These are phyloP conservation scores for Hypholoma sublateritium DNA, from an alignment of 768 basidiomycete genomes.

Conservation along the genomic window DNA sequence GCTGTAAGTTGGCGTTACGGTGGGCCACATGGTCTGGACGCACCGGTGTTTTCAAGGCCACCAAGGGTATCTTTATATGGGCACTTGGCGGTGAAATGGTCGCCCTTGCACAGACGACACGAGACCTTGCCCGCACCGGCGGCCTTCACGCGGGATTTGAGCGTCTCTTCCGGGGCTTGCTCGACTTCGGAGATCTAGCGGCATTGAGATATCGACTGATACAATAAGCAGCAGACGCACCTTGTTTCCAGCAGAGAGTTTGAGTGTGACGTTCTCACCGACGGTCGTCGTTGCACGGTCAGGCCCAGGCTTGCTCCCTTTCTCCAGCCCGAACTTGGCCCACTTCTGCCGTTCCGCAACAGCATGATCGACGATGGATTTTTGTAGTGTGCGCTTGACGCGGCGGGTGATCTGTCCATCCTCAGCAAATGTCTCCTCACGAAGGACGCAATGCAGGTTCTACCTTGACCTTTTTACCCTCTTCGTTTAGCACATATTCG, in stretches of 20 bases:
- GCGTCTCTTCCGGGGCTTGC: constrained; percentile 57
- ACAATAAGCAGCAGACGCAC: constrained; percentile 28
- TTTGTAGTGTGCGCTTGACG: constrained; percentile 84
- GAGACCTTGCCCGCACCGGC: constrained; percentile 85
- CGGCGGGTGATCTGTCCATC: constrained; percentile 72
- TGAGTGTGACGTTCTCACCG: constrained; percentile 55
- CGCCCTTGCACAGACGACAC: constrained; percentile 94
- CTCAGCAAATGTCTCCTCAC: background rate
- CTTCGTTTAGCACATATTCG: constrained; percentile 84
- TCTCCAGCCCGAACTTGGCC: constrained; percentile 92
- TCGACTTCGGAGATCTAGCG: constrained; percentile 64
- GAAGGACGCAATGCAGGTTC: constrained; percentile 7
- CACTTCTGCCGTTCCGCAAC: constrained; percentile 94
- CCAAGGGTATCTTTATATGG: constrained; percentile 95
- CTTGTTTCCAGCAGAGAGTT: constrained; percentile 60
- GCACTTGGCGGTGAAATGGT: constrained; percentile 98
- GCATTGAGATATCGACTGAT: background rate
- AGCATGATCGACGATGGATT: constrained; percentile 88
- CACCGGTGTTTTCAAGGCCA: constrained; percentile 64
- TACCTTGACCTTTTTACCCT: constrained; percentile 95
- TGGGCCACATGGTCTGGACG: constrained; percentile 13
- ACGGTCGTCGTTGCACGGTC: constrained; percentile 94
- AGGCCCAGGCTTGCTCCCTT: constrained; percentile 83
- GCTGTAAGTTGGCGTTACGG: background rate
- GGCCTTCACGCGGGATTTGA: constrained; percentile 67